phyloP scores from a whole-genome alignment of 306 rosid genomes.

The Cicer chorassanicum region DNA sequence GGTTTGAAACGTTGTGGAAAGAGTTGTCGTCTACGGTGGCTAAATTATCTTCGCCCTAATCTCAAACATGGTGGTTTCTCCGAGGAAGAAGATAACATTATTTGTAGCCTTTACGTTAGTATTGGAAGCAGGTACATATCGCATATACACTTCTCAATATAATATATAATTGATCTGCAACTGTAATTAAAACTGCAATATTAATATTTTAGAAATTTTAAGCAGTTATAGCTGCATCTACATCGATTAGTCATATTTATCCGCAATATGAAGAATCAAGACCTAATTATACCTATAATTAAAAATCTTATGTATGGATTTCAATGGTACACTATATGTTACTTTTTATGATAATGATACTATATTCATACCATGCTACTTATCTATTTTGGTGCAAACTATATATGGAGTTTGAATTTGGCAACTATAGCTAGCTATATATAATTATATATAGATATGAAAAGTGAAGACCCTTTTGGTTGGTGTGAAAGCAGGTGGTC shows the following conservation, averaged over 20 bases:
- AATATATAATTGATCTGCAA: background rate
- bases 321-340: background rate
- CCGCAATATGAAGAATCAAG: no score
- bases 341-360: background rate
- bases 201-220: no score
- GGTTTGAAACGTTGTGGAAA: slow-evolving; percentile 93
- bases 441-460: background rate
- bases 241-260: no score
- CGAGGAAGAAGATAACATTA: slow-evolving; percentile 88
- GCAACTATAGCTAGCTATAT: background rate
- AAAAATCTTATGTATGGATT: background rate
- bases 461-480: slow-evolving; percentile 3
- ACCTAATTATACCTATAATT: no score
- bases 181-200: background rate
- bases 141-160: no score
- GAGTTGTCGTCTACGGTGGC: slow-evolving; percentile 94
- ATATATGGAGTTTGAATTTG: background rate
- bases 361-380: background rate
- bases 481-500: slow-evolving; percentile 69
- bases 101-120: slow-evolving; percentile 82
- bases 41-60: slow-evolving; percentile 95
- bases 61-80: slow-evolving; percentile 93
- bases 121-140: slow-evolving; percentile 89
- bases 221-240: no score
- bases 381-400: slow-evolving; percentile 18